Conservation (phyloP, 805 yeast genomes). For the Lipomyces starkeyi region DNA sequence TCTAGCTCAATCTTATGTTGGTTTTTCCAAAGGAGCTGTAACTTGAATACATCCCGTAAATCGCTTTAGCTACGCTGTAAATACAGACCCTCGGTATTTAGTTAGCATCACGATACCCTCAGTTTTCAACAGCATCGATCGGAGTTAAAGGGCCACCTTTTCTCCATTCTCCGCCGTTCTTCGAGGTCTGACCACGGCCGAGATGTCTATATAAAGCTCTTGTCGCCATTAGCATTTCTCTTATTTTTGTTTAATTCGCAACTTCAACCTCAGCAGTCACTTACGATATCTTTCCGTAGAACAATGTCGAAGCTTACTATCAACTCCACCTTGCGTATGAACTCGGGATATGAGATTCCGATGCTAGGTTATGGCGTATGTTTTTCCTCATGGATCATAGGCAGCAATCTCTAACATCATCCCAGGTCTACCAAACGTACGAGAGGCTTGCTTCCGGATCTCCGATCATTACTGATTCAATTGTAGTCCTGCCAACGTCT, state of each 20-base stretch:
- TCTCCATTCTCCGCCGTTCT: no score
- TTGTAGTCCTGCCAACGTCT: constrained; percentile 1
- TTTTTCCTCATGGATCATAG: constrained; percentile 50
- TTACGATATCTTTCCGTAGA: neutral
- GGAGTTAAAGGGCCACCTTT: no score
- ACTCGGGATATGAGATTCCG: constrained; percentile 72
- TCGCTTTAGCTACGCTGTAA: no score
- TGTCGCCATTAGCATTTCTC: neutral
- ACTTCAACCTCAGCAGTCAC: neutral
- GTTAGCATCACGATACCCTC: no score
- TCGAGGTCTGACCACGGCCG: neutral
- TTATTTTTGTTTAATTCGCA: no score
- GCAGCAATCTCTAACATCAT: neutral
- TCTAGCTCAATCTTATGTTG: no score
- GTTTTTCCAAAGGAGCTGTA: no score
- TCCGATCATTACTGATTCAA: neutral
- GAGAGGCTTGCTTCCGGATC: constrained; percentile 4
- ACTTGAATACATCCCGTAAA: no score
- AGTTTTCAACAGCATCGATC: no score
- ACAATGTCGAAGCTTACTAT: constrained; percentile 15
- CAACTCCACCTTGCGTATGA: constrained; percentile 16
- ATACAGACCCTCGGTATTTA: no score
- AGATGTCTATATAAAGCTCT: neutral
- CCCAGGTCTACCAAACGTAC: constrained; percentile 54
- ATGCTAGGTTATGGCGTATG: constrained; percentile 79